Conservation (phyloP, 1,284 basidiomycete species). For the Cutaneotrichosporon curvatum region DNA sequence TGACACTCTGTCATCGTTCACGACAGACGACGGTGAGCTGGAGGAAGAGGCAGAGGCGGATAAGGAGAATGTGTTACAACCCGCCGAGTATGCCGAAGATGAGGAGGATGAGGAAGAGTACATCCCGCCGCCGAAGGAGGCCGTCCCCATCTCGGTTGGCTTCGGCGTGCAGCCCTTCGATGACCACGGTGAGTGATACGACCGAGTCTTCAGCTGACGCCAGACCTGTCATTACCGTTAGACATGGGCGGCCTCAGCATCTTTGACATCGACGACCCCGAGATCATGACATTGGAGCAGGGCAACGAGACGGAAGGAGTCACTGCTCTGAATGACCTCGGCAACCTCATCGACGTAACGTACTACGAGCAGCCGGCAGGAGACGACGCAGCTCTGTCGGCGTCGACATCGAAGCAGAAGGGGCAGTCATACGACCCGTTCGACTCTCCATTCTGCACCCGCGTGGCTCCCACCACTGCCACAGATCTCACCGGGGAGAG, state of each 20-base stretch:
- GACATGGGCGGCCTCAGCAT: slow-evolving; percentile 35
- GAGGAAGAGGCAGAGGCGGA: slow-evolving; percentile 24
- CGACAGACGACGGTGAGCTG: neutral
- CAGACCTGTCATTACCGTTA: slow-evolving; percentile 16
- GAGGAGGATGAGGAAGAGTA: slow-evolving; percentile 9
- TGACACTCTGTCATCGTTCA: no score
- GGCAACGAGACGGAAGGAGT: slow-evolving; percentile 1
- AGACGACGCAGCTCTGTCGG: no score
- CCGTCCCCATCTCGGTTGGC: slow-evolving; percentile 9
- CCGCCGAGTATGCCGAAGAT: slow-evolving; percentile 2
- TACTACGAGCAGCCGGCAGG: no score
- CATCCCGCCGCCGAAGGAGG: slow-evolving; percentile 3
- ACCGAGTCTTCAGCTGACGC: no score
- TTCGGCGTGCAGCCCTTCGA: slow-evolving; percentile 4
- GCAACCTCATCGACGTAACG: neutral
- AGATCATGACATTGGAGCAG: slow-evolving; percentile 13
- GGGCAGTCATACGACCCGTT: no score
- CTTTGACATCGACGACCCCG: slow-evolving; percentile 36
- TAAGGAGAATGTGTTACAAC: slow-evolving; percentile 33
- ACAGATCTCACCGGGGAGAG: no score
- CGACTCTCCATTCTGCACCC: no score
- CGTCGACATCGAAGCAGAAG: no score
- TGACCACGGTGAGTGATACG: slow-evolving; percentile 13
- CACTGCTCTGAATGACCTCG: neutral
- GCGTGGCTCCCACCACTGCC: no score